Base-by-base conservation (phyloP, 345 rosid genomes). In the Cochlearia excelsa region DNA sequence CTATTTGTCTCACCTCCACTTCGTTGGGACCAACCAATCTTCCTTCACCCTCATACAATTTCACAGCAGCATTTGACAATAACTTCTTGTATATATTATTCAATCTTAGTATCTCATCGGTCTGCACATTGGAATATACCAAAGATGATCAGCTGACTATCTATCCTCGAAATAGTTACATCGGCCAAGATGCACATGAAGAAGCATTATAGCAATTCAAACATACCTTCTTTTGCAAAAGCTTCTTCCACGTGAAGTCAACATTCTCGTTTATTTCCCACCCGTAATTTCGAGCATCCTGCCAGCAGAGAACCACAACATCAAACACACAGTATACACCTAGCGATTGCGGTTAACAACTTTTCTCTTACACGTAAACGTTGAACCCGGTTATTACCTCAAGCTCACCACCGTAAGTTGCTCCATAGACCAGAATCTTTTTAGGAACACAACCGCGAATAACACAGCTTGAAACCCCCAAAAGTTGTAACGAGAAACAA, bases 361-460 rank as follows among this genome's bases (percentile, higher is more conserved):
- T 3, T 37, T 23, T 23, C 41, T 40, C 44, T 9, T 40, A 43
- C 56, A 49, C 1, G 43, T 29, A 47, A 46, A 73, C 23, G 50
- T 54, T 31, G 52, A 26, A 31, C 11, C 3, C 9, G 30, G 2
- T 27, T 44, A 64, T 69, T 68, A 94, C 99, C 94, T 94, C 87
- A 76, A 90, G 64, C 71, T 94, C 99, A 74, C 97, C 95, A 67
- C 96, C 88, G 63, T 80, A 85, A 46, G 88, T 28, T 10, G 97
- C 90, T 55, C 92, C 99, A 77, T 94, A 94, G 2, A 94, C 99
- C 69, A 94, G 73, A 71, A 94, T 87, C 78, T 94, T 94, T 75
- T 90, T 90, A 45, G 99, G 99, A 70, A 94, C 99, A 78, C 99
- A 94, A 57, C 99, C 99, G 30, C 99, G 99, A 60, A 94, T 77